Conservation (phyloP, 2,329 filamentous ascomycete species). For the Penicillium fuscoglaucum region DNA sequence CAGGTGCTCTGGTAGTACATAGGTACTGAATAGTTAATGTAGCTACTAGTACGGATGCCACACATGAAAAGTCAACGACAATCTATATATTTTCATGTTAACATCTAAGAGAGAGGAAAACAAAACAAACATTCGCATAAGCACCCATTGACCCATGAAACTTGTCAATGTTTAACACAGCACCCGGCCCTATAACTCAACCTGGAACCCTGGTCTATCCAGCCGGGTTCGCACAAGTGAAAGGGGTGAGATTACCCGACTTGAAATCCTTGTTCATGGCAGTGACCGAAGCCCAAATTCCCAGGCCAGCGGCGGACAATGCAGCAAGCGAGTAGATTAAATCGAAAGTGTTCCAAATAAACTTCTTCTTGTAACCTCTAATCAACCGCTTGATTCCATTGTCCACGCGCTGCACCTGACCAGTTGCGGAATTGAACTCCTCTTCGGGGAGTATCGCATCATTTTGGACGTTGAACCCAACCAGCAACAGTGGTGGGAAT, state of each 20-base stretch:
- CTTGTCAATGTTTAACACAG: neutral
- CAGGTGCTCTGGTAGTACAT: no score
- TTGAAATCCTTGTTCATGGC: constrained; percentile 11
- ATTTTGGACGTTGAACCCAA: constrained; percentile 32
- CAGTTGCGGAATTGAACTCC: constrained; percentile 22
- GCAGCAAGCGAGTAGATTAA: constrained; percentile 13
- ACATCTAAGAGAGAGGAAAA: neutral
- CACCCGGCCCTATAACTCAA: neutral
- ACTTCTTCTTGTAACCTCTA: constrained; percentile 17
- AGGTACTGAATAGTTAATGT: no score
- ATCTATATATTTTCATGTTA: neutral
- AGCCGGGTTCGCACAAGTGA: constrained; percentile 19
- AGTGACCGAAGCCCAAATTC: constrained; percentile 18
- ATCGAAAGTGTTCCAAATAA: constrained; percentile 19
- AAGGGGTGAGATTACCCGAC: constrained; percentile 4
- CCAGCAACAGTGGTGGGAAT: constrained; percentile 31
- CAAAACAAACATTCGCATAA: neutral
- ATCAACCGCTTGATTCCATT: constrained; percentile 15
- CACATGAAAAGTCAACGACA: neutral
- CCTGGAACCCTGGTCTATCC: neutral
- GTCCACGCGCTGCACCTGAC: constrained; percentile 12
- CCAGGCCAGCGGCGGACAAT: constrained; percentile 13
- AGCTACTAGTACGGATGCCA: no score
- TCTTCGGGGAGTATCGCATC: constrained; percentile 27
- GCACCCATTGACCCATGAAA: neutral